These are phyloP conservation scores for Amaranthus cruentus DNA, from an alignment of 148 eudicot species.

Conservation along the genomic window DNA sequence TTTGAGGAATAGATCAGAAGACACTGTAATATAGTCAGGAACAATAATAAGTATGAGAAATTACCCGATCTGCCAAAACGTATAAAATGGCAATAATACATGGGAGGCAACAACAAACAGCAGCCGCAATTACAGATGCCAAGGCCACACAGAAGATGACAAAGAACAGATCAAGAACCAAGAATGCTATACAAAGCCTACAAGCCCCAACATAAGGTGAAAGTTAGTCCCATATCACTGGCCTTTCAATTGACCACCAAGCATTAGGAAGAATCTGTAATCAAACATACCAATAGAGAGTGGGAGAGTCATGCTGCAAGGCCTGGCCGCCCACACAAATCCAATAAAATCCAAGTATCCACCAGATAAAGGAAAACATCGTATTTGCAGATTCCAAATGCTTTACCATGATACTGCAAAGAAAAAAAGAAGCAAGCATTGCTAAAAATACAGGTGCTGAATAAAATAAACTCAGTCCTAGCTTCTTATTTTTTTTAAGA, in stretches of 20 bases:
- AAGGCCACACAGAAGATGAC: constrained; percentile 65
- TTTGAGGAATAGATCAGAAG: neutral
- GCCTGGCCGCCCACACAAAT: constrained; percentile 52
- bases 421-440: neutral
- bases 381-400: constrained; percentile 76
- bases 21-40: neutral
- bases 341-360: constrained; percentile 77
- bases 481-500: neutral
- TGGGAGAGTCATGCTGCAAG: constrained; percentile 50
- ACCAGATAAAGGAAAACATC: constrained; percentile 73
- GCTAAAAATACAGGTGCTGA: constrained; percentile 1
- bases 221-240: neutral
- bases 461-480: neutral
- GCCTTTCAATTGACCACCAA: neutral
- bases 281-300: constrained; percentile 57
- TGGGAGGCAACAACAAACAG: constrained; percentile 74
- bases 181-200: constrained; percentile 61
- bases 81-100: constrained; percentile 64
- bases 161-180: constrained; percentile 69
- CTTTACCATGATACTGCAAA: constrained; percentile 42
- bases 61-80: constrained; percentile 64
- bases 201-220: constrained; percentile 19
- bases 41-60: constrained; percentile 1
- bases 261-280: neutral
- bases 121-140: constrained; percentile 69